Percentiles rank a stretch among this genome's conserved stretches.
Conservation (phyloP, 345 rosid species). For the Eucalyptus globulus region DNA sequence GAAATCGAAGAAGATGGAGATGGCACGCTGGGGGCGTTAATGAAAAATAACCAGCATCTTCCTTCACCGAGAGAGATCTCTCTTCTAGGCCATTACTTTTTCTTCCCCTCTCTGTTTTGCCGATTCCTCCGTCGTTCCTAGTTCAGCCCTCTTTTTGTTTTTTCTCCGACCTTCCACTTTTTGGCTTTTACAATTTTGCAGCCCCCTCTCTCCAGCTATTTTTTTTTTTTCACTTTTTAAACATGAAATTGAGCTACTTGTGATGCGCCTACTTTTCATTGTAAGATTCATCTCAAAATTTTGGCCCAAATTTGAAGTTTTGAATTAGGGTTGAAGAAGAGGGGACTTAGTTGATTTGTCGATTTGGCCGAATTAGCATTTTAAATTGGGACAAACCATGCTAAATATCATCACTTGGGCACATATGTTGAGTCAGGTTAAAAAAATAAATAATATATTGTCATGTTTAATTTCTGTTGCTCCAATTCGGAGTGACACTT, state of each 20-base stretch:
- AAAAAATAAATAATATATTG: too few relatives aligned
- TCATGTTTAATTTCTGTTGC: fast-evolving
- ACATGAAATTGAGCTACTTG: fast-evolving
- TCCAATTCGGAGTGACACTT: fast-evolving
- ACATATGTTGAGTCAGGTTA: fast-evolving
- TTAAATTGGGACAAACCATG: background rate
- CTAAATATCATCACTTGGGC: background rate
- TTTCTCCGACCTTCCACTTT: background rate
- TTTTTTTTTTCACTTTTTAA: too few relatives aligned
- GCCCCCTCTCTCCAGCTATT: background rate
- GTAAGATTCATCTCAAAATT: too few relatives aligned
- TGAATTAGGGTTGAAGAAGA: background rate
- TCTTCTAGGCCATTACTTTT: background rate
- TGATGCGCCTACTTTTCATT: too few relatives aligned
- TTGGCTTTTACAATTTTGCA: background rate
- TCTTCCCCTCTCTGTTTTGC: background rate
- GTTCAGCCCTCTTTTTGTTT: background rate
- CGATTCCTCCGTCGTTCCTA: background rate
- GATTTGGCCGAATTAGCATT: fast-evolving
- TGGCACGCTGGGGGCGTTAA: background rate
- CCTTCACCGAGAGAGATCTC: background rate
- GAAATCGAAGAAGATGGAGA: background rate
- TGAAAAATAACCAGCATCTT: background rate
- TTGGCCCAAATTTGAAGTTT: background rate
- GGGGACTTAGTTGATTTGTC: background rate